Conservation (phyloP, 305 asterid genomes). For the Stenogyne calaminthoides region DNA sequence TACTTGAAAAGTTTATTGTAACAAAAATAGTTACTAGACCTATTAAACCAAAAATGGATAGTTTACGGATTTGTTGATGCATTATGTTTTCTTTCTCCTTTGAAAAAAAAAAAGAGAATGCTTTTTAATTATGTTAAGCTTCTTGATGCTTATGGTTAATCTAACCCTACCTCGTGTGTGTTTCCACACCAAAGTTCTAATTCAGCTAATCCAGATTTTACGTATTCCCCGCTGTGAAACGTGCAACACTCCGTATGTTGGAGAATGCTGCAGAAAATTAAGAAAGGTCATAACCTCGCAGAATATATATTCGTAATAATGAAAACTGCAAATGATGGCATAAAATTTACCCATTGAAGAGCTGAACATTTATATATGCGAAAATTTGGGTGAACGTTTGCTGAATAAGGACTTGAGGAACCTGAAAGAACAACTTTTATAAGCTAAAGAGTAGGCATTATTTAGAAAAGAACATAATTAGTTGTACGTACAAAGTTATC, state of each 20-base stretch:
- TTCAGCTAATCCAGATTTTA: constrained; percentile 78
- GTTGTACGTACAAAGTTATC: constrained; percentile 57
- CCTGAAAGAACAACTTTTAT: constrained; percentile 49
- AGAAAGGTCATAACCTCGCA: constrained; percentile 15
- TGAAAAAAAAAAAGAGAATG: background rate
- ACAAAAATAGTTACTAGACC: too few species aligned
- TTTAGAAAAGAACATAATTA: constrained; percentile 5
- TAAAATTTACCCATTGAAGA: constrained; percentile 71
- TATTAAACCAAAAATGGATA: too few species aligned
- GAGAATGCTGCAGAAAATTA: constrained; percentile 62
- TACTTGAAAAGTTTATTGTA: too few species aligned
- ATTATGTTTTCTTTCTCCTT: background rate
- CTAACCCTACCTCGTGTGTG: constrained; percentile 56
- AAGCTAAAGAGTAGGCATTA: constrained; percentile 29
- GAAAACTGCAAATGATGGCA: background rate
- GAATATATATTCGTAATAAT: background rate
- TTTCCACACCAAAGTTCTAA: constrained; percentile 76
- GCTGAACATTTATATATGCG: constrained; percentile 64
- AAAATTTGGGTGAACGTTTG: constrained; percentile 62
- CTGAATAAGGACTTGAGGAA: constrained; percentile 59
- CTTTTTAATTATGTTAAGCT: background rate
- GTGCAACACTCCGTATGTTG: constrained; percentile 71
- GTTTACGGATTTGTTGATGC: too few species aligned
- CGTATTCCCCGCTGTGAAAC: constrained; percentile 65
- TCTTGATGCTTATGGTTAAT: background rate